A percentile compares a stretch with the other conserved stretches of the same genome.
Evolutionary conservation across 495 filamentous ascomycete species (phyloP).

Genomic region (Mytilinidion resinicola): DNA sequence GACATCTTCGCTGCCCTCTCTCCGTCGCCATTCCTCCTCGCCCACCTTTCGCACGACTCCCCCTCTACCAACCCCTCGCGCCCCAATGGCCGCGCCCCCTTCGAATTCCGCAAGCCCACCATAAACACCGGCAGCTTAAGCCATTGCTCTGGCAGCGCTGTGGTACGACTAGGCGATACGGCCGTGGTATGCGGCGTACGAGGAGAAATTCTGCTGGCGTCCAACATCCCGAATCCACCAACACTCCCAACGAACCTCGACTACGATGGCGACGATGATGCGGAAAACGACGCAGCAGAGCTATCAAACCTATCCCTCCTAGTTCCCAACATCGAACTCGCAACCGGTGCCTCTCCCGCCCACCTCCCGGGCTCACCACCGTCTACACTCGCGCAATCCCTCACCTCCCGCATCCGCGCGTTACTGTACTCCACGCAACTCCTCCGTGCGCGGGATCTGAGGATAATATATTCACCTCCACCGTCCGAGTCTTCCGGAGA

Average conservation of each 20-base stretch:
- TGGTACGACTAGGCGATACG: conserved; percentile 82
- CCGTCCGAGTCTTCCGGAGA: conserved; percentile 37
- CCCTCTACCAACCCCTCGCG: conserved; percentile 53
- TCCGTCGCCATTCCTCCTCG: conserved; percentile 81
- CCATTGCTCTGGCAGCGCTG: conserved; percentile 80
- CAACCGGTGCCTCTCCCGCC: conserved; percentile 79
- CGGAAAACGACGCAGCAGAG: conserved; percentile 33
- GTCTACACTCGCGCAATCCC: conserved; percentile 69
- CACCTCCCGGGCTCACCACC: conserved; percentile 81
- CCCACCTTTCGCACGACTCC: conserved; percentile 63
- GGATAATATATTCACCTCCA: conserved; percentile 60
- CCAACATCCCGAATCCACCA: conserved; percentile 54
- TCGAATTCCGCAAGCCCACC: conserved; percentile 60
- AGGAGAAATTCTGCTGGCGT: conserved; percentile 71
- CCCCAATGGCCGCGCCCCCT: conserved; percentile 68
- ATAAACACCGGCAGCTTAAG: conserved; percentile 75
- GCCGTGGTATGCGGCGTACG: conserved; percentile 87
- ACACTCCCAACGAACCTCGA: neutral
- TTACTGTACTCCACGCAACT: conserved; percentile 64
- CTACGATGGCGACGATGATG: conserved; percentile 2
- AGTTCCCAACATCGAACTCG: conserved; percentile 86
- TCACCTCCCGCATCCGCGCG: conserved; percentile 68
- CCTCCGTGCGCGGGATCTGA: conserved; percentile 55
- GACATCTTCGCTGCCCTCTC: conserved; percentile 84
- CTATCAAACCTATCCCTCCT: conserved; percentile 61